Evolutionary conservation across 371 early-diverging fungal species (phyloP).

Genomic region (Gilbertella persicaria): DNA sequence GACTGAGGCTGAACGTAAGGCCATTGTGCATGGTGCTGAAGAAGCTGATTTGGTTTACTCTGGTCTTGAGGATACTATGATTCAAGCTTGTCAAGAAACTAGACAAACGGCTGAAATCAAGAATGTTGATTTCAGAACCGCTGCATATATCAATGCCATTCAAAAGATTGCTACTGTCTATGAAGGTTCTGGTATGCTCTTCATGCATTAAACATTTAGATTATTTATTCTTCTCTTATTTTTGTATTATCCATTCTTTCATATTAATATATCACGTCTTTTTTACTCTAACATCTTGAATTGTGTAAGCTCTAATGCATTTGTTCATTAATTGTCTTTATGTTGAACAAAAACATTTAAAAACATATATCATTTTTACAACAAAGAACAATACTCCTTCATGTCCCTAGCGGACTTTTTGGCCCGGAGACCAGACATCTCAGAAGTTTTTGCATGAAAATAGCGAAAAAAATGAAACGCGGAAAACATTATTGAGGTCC

Average conservation of each 20-base stretch:
- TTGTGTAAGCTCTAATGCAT: too few species aligned
- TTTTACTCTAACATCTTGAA: too few species aligned
- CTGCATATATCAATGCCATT: constrained; percentile 85
- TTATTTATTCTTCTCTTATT: neutral
- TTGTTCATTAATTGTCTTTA: too few species aligned
- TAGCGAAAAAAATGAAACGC: too few species aligned
- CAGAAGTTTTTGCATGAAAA: too few species aligned
- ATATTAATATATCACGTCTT: neutral
- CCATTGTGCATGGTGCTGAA: constrained; percentile 86
- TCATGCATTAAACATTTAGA: constrained; percentile 50
- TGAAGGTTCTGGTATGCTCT: constrained; percentile 79
- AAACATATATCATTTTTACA: too few species aligned
- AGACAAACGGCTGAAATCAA: constrained; percentile 59
- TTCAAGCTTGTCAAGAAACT: constrained; percentile 68
- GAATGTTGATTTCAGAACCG: constrained; percentile 82
- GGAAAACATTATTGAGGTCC: too few species aligned
- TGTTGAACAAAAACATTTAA: too few species aligned
- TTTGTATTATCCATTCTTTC: neutral
- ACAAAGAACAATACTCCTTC: too few species aligned
- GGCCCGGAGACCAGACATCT: too few species aligned
- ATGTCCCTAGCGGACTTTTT: too few species aligned
- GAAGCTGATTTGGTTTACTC: constrained; percentile 91
- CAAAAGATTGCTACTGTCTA: constrained; percentile 85
- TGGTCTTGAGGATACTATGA: constrained; percentile 91
- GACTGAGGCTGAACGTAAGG: constrained; percentile 75